Percentiles rank a stretch among this genome's conserved stretches.
Conservation (phyloP, 208 protist species). For the Trypanosoma mega region DNA sequence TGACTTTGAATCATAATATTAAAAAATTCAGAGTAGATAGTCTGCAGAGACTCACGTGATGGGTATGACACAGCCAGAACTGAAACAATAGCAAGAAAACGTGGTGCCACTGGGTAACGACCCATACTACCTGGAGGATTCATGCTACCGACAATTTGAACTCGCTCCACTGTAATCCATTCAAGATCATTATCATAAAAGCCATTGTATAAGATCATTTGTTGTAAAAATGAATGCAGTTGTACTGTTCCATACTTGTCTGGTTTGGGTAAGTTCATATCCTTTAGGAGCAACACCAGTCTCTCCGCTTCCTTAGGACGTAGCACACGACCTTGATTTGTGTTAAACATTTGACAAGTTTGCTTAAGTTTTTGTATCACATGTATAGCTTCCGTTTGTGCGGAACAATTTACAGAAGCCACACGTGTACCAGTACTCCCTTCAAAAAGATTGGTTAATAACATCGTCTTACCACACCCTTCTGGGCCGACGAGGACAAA, state of each 20-base stretch:
- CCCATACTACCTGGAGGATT: conserved; percentile 95
- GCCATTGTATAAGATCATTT: conserved; percentile 95
- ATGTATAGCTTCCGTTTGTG: conserved; percentile 94
- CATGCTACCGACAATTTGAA: conserved; percentile 97
- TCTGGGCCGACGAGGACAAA: conserved; percentile 97
- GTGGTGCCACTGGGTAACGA: conserved; percentile 90
- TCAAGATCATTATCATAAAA: conserved; percentile 96
- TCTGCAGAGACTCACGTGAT: conserved; percentile 88
- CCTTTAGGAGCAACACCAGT: conserved; percentile 96
- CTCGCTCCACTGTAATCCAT: conserved; percentile 94
- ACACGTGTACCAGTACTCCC: conserved; percentile 70
- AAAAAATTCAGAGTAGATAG: conserved; percentile 94
- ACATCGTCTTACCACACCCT: conserved; percentile 96
- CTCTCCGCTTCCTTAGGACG: conserved; percentile 95
- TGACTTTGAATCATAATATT: conserved; percentile 86
- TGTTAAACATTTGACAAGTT: conserved; percentile 91
- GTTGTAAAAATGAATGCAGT: conserved; percentile 96
- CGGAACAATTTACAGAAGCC: conserved; percentile 94
- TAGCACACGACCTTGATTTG: conserved; percentile 93
- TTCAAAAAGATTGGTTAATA: conserved; percentile 90
- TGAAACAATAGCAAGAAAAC: conserved; percentile 96
- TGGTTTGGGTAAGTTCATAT: conserved; percentile 97
- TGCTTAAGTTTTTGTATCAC: conserved; percentile 97
- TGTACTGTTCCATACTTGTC: conserved; percentile 98
- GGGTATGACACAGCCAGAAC: conserved; percentile 94